Evolutionary conservation across 352 stramenopile genomes (phyloP).

Genomic region (Phytophthora uliginosa): DNA sequence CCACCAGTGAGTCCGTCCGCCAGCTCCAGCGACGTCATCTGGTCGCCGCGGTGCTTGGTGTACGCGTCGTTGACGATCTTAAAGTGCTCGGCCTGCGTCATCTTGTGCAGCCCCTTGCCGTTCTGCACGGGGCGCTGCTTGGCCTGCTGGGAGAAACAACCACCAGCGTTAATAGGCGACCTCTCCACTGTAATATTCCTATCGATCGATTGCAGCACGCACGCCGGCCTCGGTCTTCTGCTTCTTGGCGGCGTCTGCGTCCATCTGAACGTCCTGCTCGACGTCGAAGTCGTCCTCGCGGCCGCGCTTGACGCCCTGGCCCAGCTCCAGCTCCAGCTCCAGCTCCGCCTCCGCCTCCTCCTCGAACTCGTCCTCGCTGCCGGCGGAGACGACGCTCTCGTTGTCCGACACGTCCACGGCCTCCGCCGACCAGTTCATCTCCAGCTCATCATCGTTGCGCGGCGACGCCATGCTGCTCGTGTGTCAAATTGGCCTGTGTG

Average conservation of each 20-base stretch:
- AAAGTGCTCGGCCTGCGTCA: no score
- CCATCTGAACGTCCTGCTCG: no score
- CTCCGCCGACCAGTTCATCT: slow-evolving; percentile 68
- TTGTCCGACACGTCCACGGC: slow-evolving; percentile 49
- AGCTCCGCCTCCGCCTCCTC: slow-evolving; percentile 71
- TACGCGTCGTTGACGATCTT: slow-evolving; percentile 37
- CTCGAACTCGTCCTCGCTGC: slow-evolving; percentile 88
- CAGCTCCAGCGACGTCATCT: slow-evolving; percentile 64
- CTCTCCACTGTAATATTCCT: no score
- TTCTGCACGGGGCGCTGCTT: no score
- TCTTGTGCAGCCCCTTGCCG: no score
- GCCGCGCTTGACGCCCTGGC: slow-evolving; percentile 49
- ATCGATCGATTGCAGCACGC: no score
- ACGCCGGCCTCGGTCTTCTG: no score
- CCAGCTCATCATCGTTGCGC: slow-evolving; percentile 69
- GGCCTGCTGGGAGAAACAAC: no score
- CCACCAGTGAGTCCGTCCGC: no score
- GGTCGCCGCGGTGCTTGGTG: slow-evolving; percentile 74
- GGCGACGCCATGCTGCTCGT: not conserved
- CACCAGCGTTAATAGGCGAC: no score
- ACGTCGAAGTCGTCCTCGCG: slow-evolving; percentile 7
- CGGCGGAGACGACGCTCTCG: slow-evolving; percentile 64
- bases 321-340: slow-evolving; percentile 66
- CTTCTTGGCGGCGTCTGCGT: no score
- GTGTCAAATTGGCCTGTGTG: not conserved